Evolutionary conservation across 305 asterid genomes (phyloP).

Genomic region (Striga hermonthica): DNA sequence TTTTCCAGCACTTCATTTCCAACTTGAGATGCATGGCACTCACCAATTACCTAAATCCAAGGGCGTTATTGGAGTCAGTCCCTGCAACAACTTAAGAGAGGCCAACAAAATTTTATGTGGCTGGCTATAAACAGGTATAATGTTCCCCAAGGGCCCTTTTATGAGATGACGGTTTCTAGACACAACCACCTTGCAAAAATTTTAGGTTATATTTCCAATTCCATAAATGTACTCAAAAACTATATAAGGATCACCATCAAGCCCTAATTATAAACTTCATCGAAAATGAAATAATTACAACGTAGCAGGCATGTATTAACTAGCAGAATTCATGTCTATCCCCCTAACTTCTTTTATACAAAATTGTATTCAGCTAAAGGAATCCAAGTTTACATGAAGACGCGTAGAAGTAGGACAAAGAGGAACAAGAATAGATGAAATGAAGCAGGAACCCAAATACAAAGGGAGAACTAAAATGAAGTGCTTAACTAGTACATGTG

Average conservation of each 20-base stretch:
- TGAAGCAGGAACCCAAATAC: not conserved
- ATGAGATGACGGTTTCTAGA: not conserved
- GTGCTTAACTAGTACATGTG: constrained; percentile 9
- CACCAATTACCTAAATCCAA: constrained; percentile 80
- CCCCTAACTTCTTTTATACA: constrained; percentile 14
- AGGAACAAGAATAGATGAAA: not conserved
- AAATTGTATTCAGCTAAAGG: not conserved
- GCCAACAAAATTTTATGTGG: constrained; percentile 22
- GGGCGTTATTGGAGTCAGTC: constrained; percentile 27
- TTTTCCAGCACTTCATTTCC: constrained; percentile 56
- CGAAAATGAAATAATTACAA: not conserved
- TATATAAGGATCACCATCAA: constrained; percentile 15
- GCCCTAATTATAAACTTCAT: constrained; percentile 8
- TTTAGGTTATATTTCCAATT: not conserved
- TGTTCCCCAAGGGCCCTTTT: constrained; percentile 10
- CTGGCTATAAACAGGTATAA: constrained; percentile 10
- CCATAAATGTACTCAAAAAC: not conserved
- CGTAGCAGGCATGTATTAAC: constrained; percentile 19
- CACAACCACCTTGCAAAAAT: not conserved
- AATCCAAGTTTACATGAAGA: constrained; percentile 5
- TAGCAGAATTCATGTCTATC: constrained; percentile 15
- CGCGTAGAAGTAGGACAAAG: not conserved
- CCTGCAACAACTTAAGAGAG: constrained; percentile 24
- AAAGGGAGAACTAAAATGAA: not conserved
- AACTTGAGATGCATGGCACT: constrained; percentile 68